Percentiles rank a stretch among this genome's conserved stretches.
Evolutionary conservation across 495 filamentous ascomycete genomes (phyloP).

Genomic region (Trichodelitschia bisporula): DNA sequence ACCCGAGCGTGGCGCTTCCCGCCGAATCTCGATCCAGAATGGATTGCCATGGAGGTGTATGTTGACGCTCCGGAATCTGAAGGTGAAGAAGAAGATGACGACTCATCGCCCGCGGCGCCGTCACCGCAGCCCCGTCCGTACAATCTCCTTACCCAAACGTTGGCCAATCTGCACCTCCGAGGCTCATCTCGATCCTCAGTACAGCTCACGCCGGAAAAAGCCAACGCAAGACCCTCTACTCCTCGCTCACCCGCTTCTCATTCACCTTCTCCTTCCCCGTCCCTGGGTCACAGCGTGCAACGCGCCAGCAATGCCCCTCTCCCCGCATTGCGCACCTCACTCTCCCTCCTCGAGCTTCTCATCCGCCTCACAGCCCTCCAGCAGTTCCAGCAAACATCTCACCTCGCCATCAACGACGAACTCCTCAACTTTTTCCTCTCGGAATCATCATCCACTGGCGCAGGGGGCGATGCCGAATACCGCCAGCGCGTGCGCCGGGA

Average conservation of each 20-base stretch:
- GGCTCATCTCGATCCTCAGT: no score
- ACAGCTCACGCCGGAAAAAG: no score
- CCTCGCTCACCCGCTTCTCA: constrained; percentile 10
- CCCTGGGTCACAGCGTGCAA: constrained; percentile 12
- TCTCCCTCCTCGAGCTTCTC: constrained; percentile 85
- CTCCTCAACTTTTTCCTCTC: constrained; percentile 83
- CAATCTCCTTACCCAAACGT: constrained; percentile 16
- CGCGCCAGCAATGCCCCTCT: constrained; percentile 14
- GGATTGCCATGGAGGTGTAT: constrained; percentile 85
- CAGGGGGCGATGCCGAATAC: constrained; percentile 43
- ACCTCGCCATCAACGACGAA: constrained; percentile 86
- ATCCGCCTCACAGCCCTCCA: constrained; percentile 84
- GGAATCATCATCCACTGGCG: constrained; percentile 49
- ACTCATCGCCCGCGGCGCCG: constrained; percentile 10
- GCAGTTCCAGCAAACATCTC: constrained; percentile 84
- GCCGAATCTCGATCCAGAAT: constrained; percentile 66
- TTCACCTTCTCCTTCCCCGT: not conserved
- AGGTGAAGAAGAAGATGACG: constrained; percentile 27
- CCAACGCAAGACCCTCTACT: no score
- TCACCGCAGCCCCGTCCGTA: constrained; percentile 5
- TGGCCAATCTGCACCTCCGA: constrained; percentile 16
- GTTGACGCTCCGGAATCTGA: constrained; percentile 31
- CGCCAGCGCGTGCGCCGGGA: constrained; percentile 46
- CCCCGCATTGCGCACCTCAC: constrained; percentile 40
- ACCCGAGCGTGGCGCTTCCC: constrained; percentile 52